A percentile compares a stretch with the other conserved stretches of the same genome.
Evolutionary conservation across 2,329 filamentous ascomycete species (phyloP).

Genomic region (Bipolaris sorokiniana): DNA sequence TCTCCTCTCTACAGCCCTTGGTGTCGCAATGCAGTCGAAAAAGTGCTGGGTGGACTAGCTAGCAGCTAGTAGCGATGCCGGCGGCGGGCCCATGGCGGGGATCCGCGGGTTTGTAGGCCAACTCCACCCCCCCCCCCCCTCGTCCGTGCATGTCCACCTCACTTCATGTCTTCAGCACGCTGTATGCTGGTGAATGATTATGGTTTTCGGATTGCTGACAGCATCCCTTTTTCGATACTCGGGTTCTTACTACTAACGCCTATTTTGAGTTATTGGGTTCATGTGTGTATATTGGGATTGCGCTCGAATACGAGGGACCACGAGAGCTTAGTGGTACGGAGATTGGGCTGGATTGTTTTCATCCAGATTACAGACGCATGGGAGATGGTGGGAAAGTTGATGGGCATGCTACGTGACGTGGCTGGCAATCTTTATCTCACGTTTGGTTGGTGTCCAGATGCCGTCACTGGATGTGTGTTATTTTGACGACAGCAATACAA

Average conservation of each 20-base stretch:
- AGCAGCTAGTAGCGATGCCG: conserved; percentile 17
- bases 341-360: neutral
- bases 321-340: neutral
- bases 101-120: conserved; percentile 15
- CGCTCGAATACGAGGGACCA: conserved; percentile 1
- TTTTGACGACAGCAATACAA: conserved; percentile 7
- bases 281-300: conserved; percentile 6
- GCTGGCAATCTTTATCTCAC: neutral
- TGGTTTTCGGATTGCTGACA: neutral
- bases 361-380: conserved; percentile 4
- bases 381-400: neutral
- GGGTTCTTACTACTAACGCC: neutral
- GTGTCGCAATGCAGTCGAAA: conserved; percentile 22
- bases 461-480: conserved; percentile 1
- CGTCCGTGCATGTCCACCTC: conserved; percentile 31
- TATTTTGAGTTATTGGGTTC: neutral
- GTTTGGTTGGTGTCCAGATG: neutral
- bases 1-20: conserved; percentile 10
- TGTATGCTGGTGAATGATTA: conserved; percentile 11
- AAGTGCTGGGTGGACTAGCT: too few relatives aligned
- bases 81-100: conserved; percentile 19
- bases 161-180: conserved; percentile 23
- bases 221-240: conserved; percentile 4
- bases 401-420: neutral
- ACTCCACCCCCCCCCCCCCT: conserved; percentile 5